These are phyloP conservation scores for Melanogaster broomeanus DNA, from an alignment of 768 basidiomycete species.

Conservation along the genomic window DNA sequence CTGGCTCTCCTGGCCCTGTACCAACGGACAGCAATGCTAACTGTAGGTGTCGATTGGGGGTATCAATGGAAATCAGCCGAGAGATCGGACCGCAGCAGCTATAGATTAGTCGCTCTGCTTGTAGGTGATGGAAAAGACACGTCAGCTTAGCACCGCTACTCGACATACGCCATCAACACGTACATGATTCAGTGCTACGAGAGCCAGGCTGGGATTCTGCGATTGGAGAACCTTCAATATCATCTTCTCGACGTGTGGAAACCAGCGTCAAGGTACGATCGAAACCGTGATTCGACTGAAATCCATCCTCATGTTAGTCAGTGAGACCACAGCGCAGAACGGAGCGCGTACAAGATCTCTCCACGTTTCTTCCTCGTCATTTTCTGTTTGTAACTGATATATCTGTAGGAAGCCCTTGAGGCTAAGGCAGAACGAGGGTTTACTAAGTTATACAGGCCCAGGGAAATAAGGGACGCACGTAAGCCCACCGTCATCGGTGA, in stretches of 20 bases:
- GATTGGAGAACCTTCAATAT: slow-evolving; percentile 25
- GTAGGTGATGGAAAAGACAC: background rate
- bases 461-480: slow-evolving; percentile 51
- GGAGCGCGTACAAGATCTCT: slow-evolving; percentile 63
- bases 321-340: background rate
- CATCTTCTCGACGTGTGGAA: slow-evolving; percentile 54
- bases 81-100: slow-evolving; percentile 2
- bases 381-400: slow-evolving; percentile 84
- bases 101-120: slow-evolving; percentile 19
- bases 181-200: slow-evolving; percentile 17
- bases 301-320: slow-evolving; percentile 11
- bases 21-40: background rate
- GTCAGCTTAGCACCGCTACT: background rate
- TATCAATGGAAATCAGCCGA: slow-evolving; percentile 6
- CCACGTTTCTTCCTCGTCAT: slow-evolving; percentile 85
- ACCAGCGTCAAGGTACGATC: slow-evolving; percentile 65
- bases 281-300: slow-evolving; percentile 73
- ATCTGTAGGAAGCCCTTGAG: slow-evolving; percentile 82
- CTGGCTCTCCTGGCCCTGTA: slow-evolving; percentile 6
- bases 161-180: background rate
- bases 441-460: background rate
- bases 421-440: slow-evolving; percentile 34
- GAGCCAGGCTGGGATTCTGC: slow-evolving; percentile 15
- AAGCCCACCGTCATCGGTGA: slow-evolving; percentile 66
- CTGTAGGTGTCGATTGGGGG: slow-evolving; percentile 17